Conservation (phyloP, 2,329 filamentous ascomycete genomes). For the Orbilia javanica region DNA sequence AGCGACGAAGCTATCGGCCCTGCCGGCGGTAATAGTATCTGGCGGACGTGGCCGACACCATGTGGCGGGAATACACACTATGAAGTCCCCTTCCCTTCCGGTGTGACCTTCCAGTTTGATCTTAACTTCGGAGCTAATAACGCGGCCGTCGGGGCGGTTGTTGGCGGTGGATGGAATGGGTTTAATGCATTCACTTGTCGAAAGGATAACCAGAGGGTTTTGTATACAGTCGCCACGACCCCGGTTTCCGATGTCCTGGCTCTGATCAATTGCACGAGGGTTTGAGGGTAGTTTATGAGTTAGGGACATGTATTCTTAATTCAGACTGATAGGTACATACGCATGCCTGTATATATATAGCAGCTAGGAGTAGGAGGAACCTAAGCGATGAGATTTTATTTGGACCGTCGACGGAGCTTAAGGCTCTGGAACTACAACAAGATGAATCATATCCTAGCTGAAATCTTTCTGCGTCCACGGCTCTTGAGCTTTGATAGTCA, state of each 20-base stretch:
- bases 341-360: neutral
- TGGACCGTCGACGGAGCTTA: neutral
- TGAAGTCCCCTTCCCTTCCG: conserved; percentile 37
- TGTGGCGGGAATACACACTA: conserved; percentile 50
- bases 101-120: conserved; percentile 36
- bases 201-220: conserved; percentile 16
- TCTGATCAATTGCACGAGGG: conserved; percentile 37
- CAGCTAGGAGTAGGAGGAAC: neutral
- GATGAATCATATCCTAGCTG: neutral
- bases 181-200: conserved; percentile 38
- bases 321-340: neutral
- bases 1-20: conserved; percentile 40
- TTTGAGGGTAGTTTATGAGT: neutral
- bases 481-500: conserved; percentile 6
- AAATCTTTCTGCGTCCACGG: neutral
- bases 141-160: conserved; percentile 18
- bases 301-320: neutral
- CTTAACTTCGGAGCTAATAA: conserved; percentile 18
- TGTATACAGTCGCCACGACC: neutral
- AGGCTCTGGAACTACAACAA: neutral
- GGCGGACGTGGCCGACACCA: conserved; percentile 43
- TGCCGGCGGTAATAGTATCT: conserved; percentile 6
- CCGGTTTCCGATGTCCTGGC: neutral
- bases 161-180: conserved; percentile 55
- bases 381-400: neutral